Conservation (phyloP, 805 yeast genomes). For the Wickerhamomyces silvicola region DNA sequence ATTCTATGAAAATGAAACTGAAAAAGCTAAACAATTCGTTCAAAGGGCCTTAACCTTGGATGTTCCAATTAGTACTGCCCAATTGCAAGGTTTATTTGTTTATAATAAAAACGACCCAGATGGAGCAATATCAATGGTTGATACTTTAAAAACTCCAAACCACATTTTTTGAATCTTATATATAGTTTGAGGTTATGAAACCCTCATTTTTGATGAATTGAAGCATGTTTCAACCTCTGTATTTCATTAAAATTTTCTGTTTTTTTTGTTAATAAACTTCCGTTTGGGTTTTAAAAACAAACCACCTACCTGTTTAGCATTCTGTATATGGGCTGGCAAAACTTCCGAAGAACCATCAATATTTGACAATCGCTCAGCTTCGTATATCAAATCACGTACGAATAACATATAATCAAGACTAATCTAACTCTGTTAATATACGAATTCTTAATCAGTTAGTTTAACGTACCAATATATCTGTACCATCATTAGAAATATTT, state of each 20-base stretch:
- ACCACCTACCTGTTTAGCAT: slow-evolving; percentile 24
- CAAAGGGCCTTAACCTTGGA: slow-evolving; percentile 36
- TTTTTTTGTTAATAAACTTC: neutral
- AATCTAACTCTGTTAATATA: slow-evolving; percentile 21
- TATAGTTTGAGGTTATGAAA: slow-evolving; percentile 1
- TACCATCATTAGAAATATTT: slow-evolving; percentile 29
- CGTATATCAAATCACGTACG: slow-evolving; percentile 28
- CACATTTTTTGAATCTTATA: slow-evolving; percentile 22
- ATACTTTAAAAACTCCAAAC: slow-evolving; percentile 27
- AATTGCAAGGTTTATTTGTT: slow-evolving; percentile 90
- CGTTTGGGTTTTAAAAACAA: slow-evolving; percentile 3
- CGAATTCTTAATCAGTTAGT: neutral
- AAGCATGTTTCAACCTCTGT: slow-evolving; percentile 27
- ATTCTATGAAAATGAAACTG: slow-evolving; percentile 64
- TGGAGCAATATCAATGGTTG: slow-evolving; percentile 63
- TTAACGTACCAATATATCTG: slow-evolving; percentile 30
- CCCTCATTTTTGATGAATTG: slow-evolving; percentile 1
- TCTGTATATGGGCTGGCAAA: slow-evolving; percentile 34
- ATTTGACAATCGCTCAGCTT: slow-evolving; percentile 33
- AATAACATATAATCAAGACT: slow-evolving; percentile 44
- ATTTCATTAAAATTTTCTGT: slow-evolving; percentile 25
- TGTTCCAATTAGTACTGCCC: slow-evolving; percentile 79
- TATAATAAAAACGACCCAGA: slow-evolving; percentile 81
- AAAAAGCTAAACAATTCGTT: slow-evolving; percentile 44
- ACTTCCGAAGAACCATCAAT: slow-evolving; percentile 37